Percentiles rank a stretch among this genome's conserved stretches.
Conservation (phyloP, 805 yeast species). For the Jamesozyma hellenica region DNA sequence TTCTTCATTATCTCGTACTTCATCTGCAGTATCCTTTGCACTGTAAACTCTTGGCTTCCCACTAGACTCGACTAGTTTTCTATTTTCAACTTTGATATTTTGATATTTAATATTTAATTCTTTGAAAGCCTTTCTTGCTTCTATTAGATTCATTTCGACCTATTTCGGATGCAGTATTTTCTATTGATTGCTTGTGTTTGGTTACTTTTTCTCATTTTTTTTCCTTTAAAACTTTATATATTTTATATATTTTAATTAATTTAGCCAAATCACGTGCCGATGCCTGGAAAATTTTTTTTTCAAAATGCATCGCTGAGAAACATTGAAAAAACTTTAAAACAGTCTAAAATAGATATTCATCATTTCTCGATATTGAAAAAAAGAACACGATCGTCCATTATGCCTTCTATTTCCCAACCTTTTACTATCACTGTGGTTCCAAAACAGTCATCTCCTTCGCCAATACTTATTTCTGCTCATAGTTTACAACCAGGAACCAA, state of each 20-base stretch:
- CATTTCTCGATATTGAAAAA: neutral
- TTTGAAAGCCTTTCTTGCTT: conserved; percentile 7
- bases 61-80: conserved; percentile 15
- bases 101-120: conserved; percentile 12
- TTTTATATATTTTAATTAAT: too few species aligned
- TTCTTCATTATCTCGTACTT: conserved; percentile 1
- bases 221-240: neutral
- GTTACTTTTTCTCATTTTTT: neutral
- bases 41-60: conserved; percentile 21
- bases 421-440: conserved; percentile 28
- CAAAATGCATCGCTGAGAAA: too few species aligned
- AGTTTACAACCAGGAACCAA: conserved; percentile 15
- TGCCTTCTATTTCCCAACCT: conserved; percentile 30
- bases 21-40: conserved; percentile 9
- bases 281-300: too few species aligned
- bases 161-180: neutral
- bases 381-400: conserved; percentile 2
- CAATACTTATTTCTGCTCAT: conserved; percentile 8
- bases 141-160: conserved; percentile 1
- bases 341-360: too few species aligned
- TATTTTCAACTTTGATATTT: conserved; percentile 13
- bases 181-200: neutral
- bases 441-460: conserved; percentile 11
- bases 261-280: too few species aligned
- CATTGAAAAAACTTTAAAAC: too few species aligned